phyloP scores from a whole-genome alignment of 352 stramenopile species.

The Poterioochromonas sp. region DNA sequence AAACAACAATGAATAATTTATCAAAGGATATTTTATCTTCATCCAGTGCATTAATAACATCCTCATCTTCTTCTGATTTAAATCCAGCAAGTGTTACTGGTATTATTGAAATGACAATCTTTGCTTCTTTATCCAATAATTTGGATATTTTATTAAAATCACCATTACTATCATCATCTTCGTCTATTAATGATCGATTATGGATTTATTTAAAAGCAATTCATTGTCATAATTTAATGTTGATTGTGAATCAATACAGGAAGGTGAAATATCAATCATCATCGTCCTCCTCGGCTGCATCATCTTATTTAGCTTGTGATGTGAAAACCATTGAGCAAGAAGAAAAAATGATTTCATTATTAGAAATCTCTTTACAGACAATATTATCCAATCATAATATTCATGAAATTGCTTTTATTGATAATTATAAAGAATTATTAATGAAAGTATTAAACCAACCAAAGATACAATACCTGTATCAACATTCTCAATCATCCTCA shows the following conservation, averaged over 20 bases:
- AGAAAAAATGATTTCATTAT: neutral
- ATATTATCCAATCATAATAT: no score
- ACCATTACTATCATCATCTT: neutral
- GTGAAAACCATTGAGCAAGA: neutral
- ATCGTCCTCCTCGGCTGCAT: no score
- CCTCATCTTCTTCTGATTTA: neutral
- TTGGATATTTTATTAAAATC: neutral
- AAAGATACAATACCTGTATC: neutral
- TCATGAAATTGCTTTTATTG: neutral
- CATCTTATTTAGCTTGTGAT: neutral
- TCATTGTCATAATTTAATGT: neutral
- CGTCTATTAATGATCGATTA: neutral
- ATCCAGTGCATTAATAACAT: neutral
- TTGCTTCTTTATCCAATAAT: neutral
- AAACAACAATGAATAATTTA: neutral
- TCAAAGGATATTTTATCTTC: neutral
- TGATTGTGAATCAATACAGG: neutral
- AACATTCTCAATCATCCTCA: neutral
- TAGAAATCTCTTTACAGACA: no score
- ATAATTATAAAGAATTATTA: neutral
- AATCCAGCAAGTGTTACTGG: neutral
- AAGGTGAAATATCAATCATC: neutral
- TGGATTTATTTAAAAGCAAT: constrained; percentile 13
- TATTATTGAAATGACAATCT: constrained; percentile 9
- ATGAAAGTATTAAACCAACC: neutral